Evolutionary conservation across 2,329 filamentous ascomycete genomes (phyloP).

Genomic region (Fusarium sp.): DNA sequence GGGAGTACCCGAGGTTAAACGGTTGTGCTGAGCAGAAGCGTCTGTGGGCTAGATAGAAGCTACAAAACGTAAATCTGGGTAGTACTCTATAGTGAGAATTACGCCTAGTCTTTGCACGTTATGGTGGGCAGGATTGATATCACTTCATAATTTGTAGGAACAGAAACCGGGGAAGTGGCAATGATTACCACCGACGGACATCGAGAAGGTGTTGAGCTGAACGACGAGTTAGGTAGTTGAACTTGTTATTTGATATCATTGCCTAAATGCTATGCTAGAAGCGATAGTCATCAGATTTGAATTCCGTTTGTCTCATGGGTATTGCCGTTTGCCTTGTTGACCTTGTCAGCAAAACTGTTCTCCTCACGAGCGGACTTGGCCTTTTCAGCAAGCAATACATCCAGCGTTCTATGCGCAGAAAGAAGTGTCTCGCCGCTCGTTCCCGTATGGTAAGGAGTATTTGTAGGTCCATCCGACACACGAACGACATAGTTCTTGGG

Average conservation of each 20-base stretch:
- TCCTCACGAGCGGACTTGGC: not conserved
- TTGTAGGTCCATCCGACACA: not conserved
- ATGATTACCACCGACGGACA: not conserved
- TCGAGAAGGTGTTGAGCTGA: not conserved
- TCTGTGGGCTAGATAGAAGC: too few relatives aligned
- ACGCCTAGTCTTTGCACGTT: too few relatives aligned
- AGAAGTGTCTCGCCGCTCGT: not conserved
- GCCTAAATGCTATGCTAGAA: not conserved
- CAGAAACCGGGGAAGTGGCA: too few relatives aligned
- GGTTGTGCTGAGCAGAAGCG: too few relatives aligned
- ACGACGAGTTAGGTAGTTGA: not conserved
- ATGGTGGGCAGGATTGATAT: too few relatives aligned
- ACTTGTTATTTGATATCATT: not conserved
- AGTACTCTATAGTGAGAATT: too few relatives aligned
- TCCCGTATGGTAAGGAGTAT: conserved; percentile 1
- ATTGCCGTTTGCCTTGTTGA: not conserved
- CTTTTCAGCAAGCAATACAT: not conserved
- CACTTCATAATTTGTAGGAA: too few relatives aligned
- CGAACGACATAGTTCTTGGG: not conserved
- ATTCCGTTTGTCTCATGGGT: not conserved
- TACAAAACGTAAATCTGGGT: too few relatives aligned
- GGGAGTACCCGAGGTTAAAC: conserved; percentile 2
- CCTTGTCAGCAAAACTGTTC: not conserved
- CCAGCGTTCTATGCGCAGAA: not conserved
- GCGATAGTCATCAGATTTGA: not conserved